Conservation (phyloP, 2,329 filamentous ascomycete species). For the Thelonectria blattea region DNA sequence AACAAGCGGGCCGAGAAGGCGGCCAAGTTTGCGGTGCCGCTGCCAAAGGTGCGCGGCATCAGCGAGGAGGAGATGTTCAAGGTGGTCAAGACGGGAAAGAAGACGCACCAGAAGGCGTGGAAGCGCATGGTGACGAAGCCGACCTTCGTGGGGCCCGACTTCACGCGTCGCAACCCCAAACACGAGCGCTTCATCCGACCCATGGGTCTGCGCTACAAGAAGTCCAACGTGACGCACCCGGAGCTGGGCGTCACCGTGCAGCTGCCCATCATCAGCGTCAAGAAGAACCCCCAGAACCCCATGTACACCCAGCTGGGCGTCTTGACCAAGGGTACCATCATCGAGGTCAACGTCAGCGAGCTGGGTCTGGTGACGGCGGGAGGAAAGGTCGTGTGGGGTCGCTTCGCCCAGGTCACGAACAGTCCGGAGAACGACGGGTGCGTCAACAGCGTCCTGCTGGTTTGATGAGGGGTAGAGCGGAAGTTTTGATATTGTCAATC, state of each 20-base stretch:
- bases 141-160: conserved; percentile 85
- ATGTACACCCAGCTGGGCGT: conserved; percentile 94
- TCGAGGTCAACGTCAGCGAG: conserved; percentile 94
- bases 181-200: conserved; percentile 63
- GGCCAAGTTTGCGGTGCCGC: conserved; percentile 87
- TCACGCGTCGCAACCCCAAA: conserved; percentile 87
- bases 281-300: conserved; percentile 78
- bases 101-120: conserved; percentile 84
- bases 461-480: conserved; percentile 27
- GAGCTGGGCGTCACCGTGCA: conserved; percentile 88
- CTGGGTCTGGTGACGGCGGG: conserved; percentile 87
- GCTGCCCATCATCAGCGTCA: conserved; percentile 74
- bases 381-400: conserved; percentile 93
- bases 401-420: conserved; percentile 66
- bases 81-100: conserved; percentile 95
- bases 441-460: conserved; percentile 37
- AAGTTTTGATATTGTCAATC: conserved; percentile 31
- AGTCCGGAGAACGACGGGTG: conserved; percentile 54
- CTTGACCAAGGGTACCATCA: conserved; percentile 77
- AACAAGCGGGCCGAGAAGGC: conserved; percentile 94
- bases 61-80: conserved; percentile 98
- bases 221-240: conserved; percentile 68
- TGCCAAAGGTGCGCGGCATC: conserved; percentile 92
- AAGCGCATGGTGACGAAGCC: conserved; percentile 70
- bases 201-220: conserved; percentile 59